Evolutionary conservation across 169 alveolate species (phyloP), one percentile per base, ranked within the genome.

Genomic region (Toxoplasma gondii): DNA sequence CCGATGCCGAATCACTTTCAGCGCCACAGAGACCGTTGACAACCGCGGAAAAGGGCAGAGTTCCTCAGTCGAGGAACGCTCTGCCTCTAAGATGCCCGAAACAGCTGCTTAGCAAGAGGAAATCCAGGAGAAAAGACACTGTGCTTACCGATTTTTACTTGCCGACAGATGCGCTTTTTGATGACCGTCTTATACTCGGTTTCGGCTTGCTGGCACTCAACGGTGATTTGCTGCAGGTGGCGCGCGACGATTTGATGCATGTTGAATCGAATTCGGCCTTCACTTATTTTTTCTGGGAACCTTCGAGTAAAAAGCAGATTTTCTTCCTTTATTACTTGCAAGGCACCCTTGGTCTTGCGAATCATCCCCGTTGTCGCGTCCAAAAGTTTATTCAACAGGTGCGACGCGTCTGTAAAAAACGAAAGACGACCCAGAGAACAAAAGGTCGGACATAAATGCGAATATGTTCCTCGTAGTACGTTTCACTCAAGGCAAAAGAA

Each of bases 221-320:
- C 82, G 5, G 58, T 36, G 58, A 88, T 41, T 58, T 95, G 96
- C 92, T 95, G 94, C 44, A 96, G 94, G 74, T 95, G 92, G 45
- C 93, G 92, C 19, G 96, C 86, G 38, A 96, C 93, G 34, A 96
- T 91, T 45, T 91, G 96, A 58, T 93, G 94, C 67, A 96, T 69
- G 54, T 96, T 96, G 4, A 94, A 88, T 31, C 97, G 91, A 34
- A 96, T 96, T 88, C 90, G 67, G 36, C 88, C 93, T 78, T 94
- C 97, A 49, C 90, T 82, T 12, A 38, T 43, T 44, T 82, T 82
- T 49, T 82, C 67, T 16, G 54, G 90, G 69, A 41, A 24, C 38
- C 4, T 22, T 19, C 70, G 83, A 5, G 44, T 24, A 0, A 95
- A 93, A 27, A 49, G 38, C 24, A 43, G 78, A 83, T 96, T 96